Evolutionary conservation across 2,329 filamentous ascomycete species (phyloP), one percentile per base, ranked within the genome.

Genomic region (Mycosphaerella arachidis): DNA sequence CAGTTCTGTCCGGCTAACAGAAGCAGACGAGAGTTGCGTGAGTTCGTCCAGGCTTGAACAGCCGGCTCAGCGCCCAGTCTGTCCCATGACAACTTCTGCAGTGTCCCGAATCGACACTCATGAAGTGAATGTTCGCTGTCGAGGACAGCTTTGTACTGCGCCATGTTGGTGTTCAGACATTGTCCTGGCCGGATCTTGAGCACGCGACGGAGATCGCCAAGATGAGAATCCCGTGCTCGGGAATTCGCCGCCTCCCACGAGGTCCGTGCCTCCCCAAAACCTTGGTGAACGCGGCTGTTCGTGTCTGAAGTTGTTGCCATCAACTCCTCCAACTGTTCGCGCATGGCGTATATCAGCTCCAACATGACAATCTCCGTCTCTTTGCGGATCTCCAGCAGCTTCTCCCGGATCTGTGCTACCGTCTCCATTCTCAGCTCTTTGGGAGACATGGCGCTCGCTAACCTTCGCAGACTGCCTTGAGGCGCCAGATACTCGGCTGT

Each of bases 351-450:
- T 18, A 61, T 61, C 8, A 50, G 31, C 35, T 50, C 16, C 5
- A 61, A 31, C 50, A 58, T 53, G 3, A 61, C 18, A 5, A 51
- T 40, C 3, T 62, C 59, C 30, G 18, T 43, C 27, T 55, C 56
- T 24, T 56, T 24, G 13, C 57, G 40, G 12, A 62, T 40, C 43
- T 59, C 37, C 8, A n/a, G 13, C 7, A 61, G 40, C n/a, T 40
- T 13, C 31, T 29, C 48, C 8, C 59, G 59, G 9, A 59, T 55
- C 13, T 48, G 18, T 4, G 29, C 16, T 13, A 62, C 12, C 10
- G 56, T 54, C 20, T 56, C 37, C 24, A 48, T 56, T 18, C 55
- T 59, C 20, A 46, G 3, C 35, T 58, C 20, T 9, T 45, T 35
- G 4, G 57, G 33, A n/a, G 13, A 27, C 16, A 61, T 8, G 30